These are phyloP conservation scores for Potentilla sterilis DNA, from an alignment of 306 rosid species.

Conservation along the genomic window DNA sequence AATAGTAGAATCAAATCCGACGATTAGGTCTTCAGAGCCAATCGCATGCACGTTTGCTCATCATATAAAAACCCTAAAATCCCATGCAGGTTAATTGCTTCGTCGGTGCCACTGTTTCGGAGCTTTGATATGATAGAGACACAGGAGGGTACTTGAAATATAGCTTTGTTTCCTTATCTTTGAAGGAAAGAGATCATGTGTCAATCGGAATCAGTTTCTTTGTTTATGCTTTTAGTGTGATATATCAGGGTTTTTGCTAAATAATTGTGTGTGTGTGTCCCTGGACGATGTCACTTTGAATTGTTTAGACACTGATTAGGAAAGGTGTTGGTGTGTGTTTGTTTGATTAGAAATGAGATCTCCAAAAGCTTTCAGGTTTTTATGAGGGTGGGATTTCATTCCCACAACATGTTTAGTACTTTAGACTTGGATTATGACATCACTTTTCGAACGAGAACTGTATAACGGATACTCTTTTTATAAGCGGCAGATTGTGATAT, in stretches of 20 bases:
- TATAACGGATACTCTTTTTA: not conserved
- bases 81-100: not conserved
- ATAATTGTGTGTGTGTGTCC: not conserved
- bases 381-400: slow-evolving; percentile 2
- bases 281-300: not conserved
- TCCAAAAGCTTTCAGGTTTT: slow-evolving; percentile 5
- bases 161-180: slow-evolving; percentile 21
- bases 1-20: not conserved
- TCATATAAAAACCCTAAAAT: not conserved
- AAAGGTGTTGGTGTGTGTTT: slow-evolving; percentile 1
- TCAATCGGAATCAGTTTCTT: slow-evolving; percentile 11
- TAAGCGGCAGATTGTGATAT: not conserved
- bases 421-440: not conserved
- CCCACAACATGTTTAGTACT: not conserved
- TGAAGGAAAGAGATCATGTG: slow-evolving; percentile 28
- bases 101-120: not conserved
- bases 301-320: slow-evolving; percentile 17
- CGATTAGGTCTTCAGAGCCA: not conserved
- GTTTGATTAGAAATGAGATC: not conserved
- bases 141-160: not conserved
- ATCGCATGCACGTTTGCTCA: slow-evolving; percentile 12
- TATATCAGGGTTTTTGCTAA: not conserved
- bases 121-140: not conserved
- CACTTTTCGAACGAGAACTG: not conserved
- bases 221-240: not conserved